phyloP scores from a whole-genome alignment of 106 monocot species.

The Dioscorea dumetorum region DNA sequence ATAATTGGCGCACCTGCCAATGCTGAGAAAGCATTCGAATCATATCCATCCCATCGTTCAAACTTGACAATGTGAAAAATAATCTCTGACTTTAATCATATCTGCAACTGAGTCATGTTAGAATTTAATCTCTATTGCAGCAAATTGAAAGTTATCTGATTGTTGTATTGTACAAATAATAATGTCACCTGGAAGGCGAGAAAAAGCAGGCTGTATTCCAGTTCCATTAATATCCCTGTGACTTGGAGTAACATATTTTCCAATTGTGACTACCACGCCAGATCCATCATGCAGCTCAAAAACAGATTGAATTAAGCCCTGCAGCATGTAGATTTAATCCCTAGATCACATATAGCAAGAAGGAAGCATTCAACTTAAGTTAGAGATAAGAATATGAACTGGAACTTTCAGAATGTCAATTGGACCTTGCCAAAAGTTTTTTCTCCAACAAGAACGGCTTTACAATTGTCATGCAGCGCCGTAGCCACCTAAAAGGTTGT shows the following conservation, averaged over 20 bases:
- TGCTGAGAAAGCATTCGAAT: neutral
- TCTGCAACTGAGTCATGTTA: constrained; percentile 24
- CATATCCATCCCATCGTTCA: constrained; percentile 24
- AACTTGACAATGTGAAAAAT: constrained; percentile 51
- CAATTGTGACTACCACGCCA: constrained; percentile 91
- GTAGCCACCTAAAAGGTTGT: constrained; percentile 65
- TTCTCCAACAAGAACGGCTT: constrained; percentile 86
- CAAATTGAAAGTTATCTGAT: neutral
- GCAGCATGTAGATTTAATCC: neutral
- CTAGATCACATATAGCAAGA: neutral
- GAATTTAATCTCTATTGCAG: too few species aligned
- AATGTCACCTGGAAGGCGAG: constrained; percentile 58
- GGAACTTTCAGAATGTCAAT: neutral
- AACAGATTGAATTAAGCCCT: constrained; percentile 98
- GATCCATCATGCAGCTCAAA: constrained; percentile 96
- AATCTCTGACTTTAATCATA: constrained; percentile 43
- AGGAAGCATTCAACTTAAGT: neutral
- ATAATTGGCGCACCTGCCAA: too few species aligned
- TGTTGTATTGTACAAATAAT: neutral
- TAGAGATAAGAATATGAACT: neutral
- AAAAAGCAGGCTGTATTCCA: constrained; percentile 88
- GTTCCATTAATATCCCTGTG: constrained; percentile 78
- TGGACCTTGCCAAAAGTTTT: constrained; percentile 85
- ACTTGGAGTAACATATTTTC: constrained; percentile 85
- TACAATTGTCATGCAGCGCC: constrained; percentile 94